Base-by-base conservation (phyloP, 139 green algal species). In the Coccomyxa sp. region DNA sequence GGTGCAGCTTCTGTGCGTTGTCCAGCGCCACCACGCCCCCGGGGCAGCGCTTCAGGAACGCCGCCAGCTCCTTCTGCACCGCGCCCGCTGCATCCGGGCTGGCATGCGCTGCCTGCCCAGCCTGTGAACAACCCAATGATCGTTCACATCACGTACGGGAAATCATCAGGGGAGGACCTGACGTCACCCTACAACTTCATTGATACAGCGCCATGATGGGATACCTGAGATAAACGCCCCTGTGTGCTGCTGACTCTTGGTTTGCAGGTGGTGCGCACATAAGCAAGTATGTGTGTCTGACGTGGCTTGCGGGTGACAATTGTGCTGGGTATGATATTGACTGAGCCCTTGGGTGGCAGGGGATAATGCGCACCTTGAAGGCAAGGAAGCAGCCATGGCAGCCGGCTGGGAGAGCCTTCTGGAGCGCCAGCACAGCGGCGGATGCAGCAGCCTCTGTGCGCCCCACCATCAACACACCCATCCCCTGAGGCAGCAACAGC, bases 21-120 rank as follows among this genome's bases (percentile, higher is more conserved):
- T 74, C 27, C 8, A 88, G 37, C 31, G 84, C 38, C 8, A 86
- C 73, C 10, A 83, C 79, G 18, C 79, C 82, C 16, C 58, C 34
- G 9, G 81, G 80, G 76, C 84, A 86, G 55, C 79, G 77, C 37
- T 36, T 36, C 44, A 89, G 33, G 29, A 82, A 79, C 12, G 40
- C 31, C 24, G 79, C 82, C 35, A 89, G 70, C 14, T 22, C 58
- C 8, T 78, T 78, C 39, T 89, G 82, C 77, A 81, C 44, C 3
- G 36, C 74, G 34, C 79, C 85, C 14, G 79, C 54, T 10, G 55
- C 55, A 18, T 80, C 74, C 36, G 34, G 14, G 6, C 16, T 27
- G 22, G 37, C 31, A 64, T 64, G 50, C 55, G 38, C 40, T 69
- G 35, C 37, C 38, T 70, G 50, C 3, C 37, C 35, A 37, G 54